These are phyloP conservation scores for Pichia sp. DNA, from an alignment of 1,139 yeast genomes.

Conservation along the genomic window DNA sequence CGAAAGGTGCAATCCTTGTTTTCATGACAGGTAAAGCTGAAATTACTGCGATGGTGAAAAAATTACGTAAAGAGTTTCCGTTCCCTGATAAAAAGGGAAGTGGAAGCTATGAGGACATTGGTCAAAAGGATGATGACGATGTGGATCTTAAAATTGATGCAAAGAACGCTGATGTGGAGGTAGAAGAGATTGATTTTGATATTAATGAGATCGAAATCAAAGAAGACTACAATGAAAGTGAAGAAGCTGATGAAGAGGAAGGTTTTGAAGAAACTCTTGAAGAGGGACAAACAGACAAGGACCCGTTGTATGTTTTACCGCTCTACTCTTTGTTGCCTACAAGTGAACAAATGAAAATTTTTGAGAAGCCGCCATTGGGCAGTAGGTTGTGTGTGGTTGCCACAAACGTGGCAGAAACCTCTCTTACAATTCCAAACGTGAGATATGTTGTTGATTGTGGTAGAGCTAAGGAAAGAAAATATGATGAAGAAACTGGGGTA, in stretches of 20 bases:
- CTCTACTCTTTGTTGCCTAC: conserved; percentile 89
- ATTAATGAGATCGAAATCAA: conserved; percentile 31
- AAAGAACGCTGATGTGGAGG: conserved; percentile 64
- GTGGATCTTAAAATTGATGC: conserved; percentile 48
- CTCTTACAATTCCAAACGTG: conserved; percentile 92
- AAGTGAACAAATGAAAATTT: conserved; percentile 88
- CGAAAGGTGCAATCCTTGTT: conserved; percentile 89
- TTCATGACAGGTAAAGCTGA: conserved; percentile 95
- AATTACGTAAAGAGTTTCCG: conserved; percentile 64
- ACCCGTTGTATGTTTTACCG: conserved; percentile 86
- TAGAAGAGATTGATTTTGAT: conserved; percentile 77
- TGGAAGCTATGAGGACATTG: conserved; percentile 6
- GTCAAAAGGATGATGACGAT: conserved; percentile 30
- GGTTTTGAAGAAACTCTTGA: conserved; percentile 83
- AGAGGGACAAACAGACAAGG: conserved; percentile 66
- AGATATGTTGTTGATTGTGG: conserved; percentile 96
- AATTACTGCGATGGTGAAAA: conserved; percentile 67
- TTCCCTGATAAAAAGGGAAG: conserved; percentile 32
- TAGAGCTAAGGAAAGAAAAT: conserved; percentile 81
- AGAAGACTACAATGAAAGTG: conserved; percentile 29
- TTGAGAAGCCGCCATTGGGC: conserved; percentile 77
- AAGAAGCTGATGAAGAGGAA: conserved; percentile 63
- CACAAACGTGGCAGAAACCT: conserved; percentile 96
- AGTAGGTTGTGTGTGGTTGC: conserved; percentile 88
- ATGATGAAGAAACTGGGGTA: conserved; percentile 77